These are phyloP conservation scores for Collybiopsis confluens DNA, from an alignment of 768 basidiomycete genomes.

Conservation along the genomic window DNA sequence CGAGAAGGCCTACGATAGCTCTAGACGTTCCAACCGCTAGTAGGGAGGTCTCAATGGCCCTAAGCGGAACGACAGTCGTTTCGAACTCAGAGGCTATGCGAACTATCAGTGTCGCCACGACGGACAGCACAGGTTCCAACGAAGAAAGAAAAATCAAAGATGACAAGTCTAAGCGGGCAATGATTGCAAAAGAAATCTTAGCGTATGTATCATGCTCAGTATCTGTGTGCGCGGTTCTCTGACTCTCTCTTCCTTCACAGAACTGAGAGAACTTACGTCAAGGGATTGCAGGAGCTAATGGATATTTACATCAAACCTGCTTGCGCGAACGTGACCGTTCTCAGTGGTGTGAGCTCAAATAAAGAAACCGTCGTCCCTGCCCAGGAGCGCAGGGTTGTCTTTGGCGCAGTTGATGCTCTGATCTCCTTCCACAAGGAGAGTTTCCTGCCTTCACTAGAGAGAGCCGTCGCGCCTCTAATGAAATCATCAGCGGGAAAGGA, in stretches of 20 bases:
- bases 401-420: conserved; percentile 83
- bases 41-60: conserved; percentile 53
- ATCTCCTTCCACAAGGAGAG: conserved; percentile 91
- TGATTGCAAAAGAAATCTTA: conserved; percentile 87
- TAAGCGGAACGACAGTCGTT: conserved; percentile 40
- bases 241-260: conserved; percentile 40
- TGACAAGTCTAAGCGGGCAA: conserved; percentile 79
- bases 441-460: conserved; percentile 87
- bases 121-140: conserved; percentile 65
- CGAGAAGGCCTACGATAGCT: conserved; percentile 65
- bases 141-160: conserved; percentile 91
- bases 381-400: conserved; percentile 86
- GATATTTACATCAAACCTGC: conserved; percentile 94
- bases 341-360: conserved; percentile 64
- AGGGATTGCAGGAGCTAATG: conserved; percentile 88
- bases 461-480: conserved; percentile 68
- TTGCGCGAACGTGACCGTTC: conserved; percentile 60
- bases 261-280: conserved; percentile 93
- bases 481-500: conserved; percentile 40
- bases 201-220: conserved; percentile 60
- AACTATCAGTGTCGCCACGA: conserved; percentile 72
- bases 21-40: conserved; percentile 32
- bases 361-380: conserved; percentile 86
- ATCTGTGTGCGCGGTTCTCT: no score
- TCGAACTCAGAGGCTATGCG: conserved; percentile 43